Evolutionary conservation across 2,329 filamentous ascomycete genomes (phyloP).

Genomic region (Diaporthe velutina): DNA sequence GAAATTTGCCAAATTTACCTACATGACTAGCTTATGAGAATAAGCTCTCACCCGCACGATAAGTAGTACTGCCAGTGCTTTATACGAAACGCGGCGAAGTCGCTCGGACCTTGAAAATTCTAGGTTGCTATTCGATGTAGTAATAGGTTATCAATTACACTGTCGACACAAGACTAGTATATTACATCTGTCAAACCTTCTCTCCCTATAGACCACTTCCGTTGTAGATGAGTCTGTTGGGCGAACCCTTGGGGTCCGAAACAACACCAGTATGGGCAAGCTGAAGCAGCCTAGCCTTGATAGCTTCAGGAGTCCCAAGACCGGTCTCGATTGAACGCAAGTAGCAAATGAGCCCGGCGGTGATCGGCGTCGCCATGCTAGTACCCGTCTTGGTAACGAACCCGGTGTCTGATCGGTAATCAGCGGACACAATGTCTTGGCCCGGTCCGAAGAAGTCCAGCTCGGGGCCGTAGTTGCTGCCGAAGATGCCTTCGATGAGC

Average conservation of each 20-base stretch:
- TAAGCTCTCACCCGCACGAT: too few relatives aligned
- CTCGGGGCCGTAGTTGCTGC: constrained; percentile 17
- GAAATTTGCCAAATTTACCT: too few relatives aligned
- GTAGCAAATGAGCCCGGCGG: constrained; percentile 10
- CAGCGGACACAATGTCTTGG: neutral
- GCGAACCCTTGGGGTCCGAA: neutral
- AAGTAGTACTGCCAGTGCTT: too few relatives aligned
- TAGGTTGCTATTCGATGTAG: too few relatives aligned
- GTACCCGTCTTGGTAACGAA: constrained; percentile 1
- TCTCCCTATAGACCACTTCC: constrained; percentile 4
- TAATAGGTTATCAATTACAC: neutral
- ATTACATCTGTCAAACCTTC: too few relatives aligned
- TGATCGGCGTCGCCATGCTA: constrained; percentile 18
- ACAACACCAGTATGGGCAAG: neutral
- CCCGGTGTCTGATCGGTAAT: neutral
- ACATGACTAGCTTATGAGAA: too few relatives aligned
- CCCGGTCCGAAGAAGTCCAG: constrained; percentile 11
- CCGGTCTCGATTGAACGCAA: constrained; percentile 14
- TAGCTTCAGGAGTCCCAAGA: neutral
- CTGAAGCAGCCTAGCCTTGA: constrained; percentile 2
- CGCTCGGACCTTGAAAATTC: too few relatives aligned
- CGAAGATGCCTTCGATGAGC: neutral
- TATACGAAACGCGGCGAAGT: too few relatives aligned
- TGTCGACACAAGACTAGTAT: neutral
- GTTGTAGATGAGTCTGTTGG: constrained; percentile 6